A percentile compares a stretch with the other conserved stretches of the same genome.
phyloP scores from a whole-genome alignment of 2,329 filamentous ascomycete genomes.

The Penicillium thymicola region DNA sequence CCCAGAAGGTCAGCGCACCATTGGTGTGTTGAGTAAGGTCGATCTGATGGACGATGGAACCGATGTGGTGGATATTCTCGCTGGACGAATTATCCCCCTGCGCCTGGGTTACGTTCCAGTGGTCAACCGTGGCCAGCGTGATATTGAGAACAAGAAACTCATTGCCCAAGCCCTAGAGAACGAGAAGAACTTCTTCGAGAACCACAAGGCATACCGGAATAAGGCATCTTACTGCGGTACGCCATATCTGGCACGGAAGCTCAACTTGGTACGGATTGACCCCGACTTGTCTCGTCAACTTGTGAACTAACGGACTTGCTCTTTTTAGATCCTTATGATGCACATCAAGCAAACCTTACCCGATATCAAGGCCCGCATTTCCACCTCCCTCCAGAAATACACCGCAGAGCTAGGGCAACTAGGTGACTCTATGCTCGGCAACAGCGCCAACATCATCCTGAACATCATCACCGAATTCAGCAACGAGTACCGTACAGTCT shows the following conservation, averaged over 20 bases:
- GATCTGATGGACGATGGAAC: constrained; percentile 99
- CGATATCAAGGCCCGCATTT: constrained; percentile 95
- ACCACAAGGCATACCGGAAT: constrained; percentile 97
- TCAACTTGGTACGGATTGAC: constrained; percentile 66
- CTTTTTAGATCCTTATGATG: constrained; percentile 87
- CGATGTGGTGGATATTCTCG: constrained; percentile 96
- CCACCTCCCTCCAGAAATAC: constrained; percentile 93
- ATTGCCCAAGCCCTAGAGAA: constrained; percentile 88
- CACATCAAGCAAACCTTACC: constrained; percentile 99
- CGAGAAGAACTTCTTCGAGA: constrained; percentile 96
- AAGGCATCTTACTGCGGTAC: constrained; percentile 99
- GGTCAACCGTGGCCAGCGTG: constrained; percentile 94
- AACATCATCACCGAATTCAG: constrained; percentile 99
- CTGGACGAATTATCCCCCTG: constrained; percentile 92
- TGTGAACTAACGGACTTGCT: constrained; percentile 23
- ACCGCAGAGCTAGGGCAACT: constrained; percentile 73
- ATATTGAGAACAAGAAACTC: constrained; percentile 97
- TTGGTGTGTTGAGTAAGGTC: constrained; percentile 97
- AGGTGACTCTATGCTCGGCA: constrained; percentile 91
- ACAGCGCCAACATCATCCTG: constrained; percentile 92
- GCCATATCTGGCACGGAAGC: constrained; percentile 90
- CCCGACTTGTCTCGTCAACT: background rate
- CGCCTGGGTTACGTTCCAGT: constrained; percentile 94
- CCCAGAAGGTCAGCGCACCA: constrained; percentile 93
- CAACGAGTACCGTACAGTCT: constrained; percentile 92